Percentiles rank a stretch among this genome's conserved stretches.
phyloP scores from a whole-genome alignment of 257 asterid species.

The Petunia axillaris region DNA sequence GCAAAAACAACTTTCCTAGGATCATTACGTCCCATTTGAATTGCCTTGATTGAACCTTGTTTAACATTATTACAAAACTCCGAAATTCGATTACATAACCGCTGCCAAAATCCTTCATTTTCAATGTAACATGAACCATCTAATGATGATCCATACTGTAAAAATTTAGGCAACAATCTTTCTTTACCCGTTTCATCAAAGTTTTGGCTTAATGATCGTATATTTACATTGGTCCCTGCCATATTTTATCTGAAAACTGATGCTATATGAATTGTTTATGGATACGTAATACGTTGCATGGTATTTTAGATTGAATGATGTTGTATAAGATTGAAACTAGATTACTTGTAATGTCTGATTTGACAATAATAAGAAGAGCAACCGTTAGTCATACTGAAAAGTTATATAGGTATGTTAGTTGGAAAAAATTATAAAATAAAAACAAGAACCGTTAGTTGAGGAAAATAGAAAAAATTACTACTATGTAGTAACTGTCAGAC shows the following conservation, averaged over 20 bases:
- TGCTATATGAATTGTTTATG: background rate
- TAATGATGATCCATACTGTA: conserved; percentile 22
- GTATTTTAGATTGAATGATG: background rate
- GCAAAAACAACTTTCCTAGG: conserved; percentile 71
- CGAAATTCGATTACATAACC: conserved; percentile 32
- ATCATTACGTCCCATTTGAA: conserved; percentile 65
- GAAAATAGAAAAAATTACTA: too few relatives aligned
- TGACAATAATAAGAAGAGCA: background rate
- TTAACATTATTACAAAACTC: conserved; percentile 33
- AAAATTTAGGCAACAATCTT: conserved; percentile 23
- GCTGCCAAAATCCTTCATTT: conserved; percentile 14
- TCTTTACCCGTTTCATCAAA: conserved; percentile 30
- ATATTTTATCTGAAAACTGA: background rate
- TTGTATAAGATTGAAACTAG: background rate
- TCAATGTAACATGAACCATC: background rate
- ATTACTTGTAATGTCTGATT: too few relatives aligned
- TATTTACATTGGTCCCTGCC: conserved; percentile 19
- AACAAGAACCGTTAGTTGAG: background rate
- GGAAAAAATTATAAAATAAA: background rate
- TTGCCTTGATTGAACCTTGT: conserved; percentile 37
- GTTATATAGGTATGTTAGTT: background rate
- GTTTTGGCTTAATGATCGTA: conserved; percentile 22
- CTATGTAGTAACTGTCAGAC: too few relatives aligned
- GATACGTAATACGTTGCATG: background rate
- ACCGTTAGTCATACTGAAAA: background rate